Evolutionary conservation across 2,329 filamentous ascomycete genomes (phyloP).

Genomic region (Ambrosiella xylebori): DNA sequence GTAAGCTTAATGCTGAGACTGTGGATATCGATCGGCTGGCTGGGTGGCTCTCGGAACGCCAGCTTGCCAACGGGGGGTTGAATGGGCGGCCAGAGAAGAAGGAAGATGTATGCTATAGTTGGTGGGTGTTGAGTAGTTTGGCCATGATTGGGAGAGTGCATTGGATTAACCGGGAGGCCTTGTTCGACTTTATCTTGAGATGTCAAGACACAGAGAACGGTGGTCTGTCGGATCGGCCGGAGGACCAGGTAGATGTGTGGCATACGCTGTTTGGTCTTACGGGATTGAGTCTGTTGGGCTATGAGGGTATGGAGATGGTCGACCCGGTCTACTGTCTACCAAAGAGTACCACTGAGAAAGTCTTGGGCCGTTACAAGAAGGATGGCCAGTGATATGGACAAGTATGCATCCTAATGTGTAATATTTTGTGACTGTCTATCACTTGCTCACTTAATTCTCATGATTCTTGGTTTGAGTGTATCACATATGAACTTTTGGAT

Average conservation of each 20-base stretch:
- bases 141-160: slow-evolving; percentile 75
- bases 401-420: no score
- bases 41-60: slow-evolving; percentile 83
- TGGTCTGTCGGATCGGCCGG: slow-evolving; percentile 77
- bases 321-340: slow-evolving; percentile 83
- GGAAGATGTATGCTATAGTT: slow-evolving; percentile 96
- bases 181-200: slow-evolving; percentile 65
- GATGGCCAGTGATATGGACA: not conserved
- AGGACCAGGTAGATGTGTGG: slow-evolving; percentile 93
- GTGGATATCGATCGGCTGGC: slow-evolving; percentile 70
- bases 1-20: slow-evolving; percentile 49
- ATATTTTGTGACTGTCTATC: no score
- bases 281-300: slow-evolving; percentile 68
- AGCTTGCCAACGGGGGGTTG: slow-evolving; percentile 70
- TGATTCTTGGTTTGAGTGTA: no score
- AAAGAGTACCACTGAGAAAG: slow-evolving; percentile 42
- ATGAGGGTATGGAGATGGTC: slow-evolving; percentile 59
- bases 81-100: slow-evolving; percentile 91
- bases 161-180: slow-evolving; percentile 77
- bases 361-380: slow-evolving; percentile 16
- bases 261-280: slow-evolving; percentile 83
- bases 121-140: slow-evolving; percentile 92
- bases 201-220: slow-evolving; percentile 77
- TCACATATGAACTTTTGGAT: no score
- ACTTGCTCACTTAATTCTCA: no score